phyloP scores from a whole-genome alignment of 2,329 filamentous ascomycete genomes.

The Thermothelomyces thermophilus region DNA sequence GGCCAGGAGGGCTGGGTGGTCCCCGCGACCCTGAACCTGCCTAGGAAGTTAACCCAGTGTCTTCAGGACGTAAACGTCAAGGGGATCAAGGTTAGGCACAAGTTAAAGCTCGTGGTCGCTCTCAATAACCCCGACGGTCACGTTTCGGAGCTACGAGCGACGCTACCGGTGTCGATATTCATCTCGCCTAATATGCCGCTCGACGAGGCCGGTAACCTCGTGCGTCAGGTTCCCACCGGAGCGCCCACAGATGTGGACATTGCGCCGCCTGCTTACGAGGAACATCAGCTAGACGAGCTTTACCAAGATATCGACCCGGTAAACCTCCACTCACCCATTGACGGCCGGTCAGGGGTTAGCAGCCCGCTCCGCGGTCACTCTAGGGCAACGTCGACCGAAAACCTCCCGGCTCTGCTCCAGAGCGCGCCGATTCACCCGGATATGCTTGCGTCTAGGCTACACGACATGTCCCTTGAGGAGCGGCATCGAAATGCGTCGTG shows the following conservation, averaged over 20 bases:
- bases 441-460: constrained; percentile 58
- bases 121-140: constrained; percentile 94
- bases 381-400: constrained; percentile 72
- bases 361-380: constrained; percentile 71
- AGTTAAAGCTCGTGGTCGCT: constrained; percentile 84
- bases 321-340: constrained; percentile 69
- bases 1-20: constrained; percentile 61
- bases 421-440: constrained; percentile 42
- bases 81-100: constrained; percentile 88
- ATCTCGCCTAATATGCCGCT: constrained; percentile 91
- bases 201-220: constrained; percentile 77
- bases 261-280: constrained; percentile 87
- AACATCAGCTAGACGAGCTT: constrained; percentile 82
- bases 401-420: constrained; percentile 57
- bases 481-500: constrained; percentile 42
- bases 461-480: constrained; percentile 56
- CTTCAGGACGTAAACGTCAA: constrained; percentile 84
- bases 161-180: constrained; percentile 84
- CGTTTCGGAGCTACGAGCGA: constrained; percentile 85
- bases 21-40: constrained; percentile 61
- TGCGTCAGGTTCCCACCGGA: constrained; percentile 51
- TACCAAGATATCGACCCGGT: constrained; percentile 80
- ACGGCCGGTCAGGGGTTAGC: constrained; percentile 62
- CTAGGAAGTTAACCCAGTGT: constrained; percentile 74
- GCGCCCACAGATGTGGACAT: constrained; percentile 52